Evolutionary conservation across 148 eudicot genomes (phyloP), one percentile per base, ranked within the genome.

Genomic region (Fagopyrum tataricum): DNA sequence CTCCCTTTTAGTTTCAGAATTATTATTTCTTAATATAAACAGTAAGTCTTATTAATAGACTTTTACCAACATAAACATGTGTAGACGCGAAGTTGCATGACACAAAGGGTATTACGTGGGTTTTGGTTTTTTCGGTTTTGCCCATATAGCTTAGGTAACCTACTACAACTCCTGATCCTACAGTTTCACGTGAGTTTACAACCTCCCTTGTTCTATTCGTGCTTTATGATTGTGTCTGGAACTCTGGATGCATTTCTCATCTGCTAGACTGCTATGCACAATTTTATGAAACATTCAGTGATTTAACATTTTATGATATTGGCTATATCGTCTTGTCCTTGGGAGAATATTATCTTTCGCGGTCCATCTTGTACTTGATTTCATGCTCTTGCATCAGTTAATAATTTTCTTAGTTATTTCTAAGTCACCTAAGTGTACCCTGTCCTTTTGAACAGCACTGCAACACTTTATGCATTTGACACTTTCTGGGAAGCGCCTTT

Each of bases 221-320:
- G 31, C 37, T 31, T 58, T 58, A 2, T 8, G 37, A 21, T 58
- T 23, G 6, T 23, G 37, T 21, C 37, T 2, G n/a, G n/a, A n/a
- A n/a, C n/a, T n/a, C n/a, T n/a, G 64, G 64, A 23, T 58, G 64
- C 64, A 58, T 58, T 20, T 21, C 64, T 21, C 64, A 23, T 58
- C 39, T 58, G 31, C 37, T 23, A 21, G 21, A 4, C 39, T 58
- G 31, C 37, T 23, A 21, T 20, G 14, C 21, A 31, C 64, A 1
- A 23, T 8, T 31, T 20, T 20, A 9, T 55, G 61, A 55, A 55
- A 55, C 61, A 55, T 55, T 20, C 23, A n/a, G 10, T 20, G 37
- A 58, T 58, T 23, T 10, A 31, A 1, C 2, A 31, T 31, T 1
- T 31, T 46, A 21, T 8, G 24, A 58, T 58, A 20, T 58, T 58